Evolutionary conservation across 257 asterid genomes (phyloP).

Genomic region (Solanum verrucosum): DNA sequence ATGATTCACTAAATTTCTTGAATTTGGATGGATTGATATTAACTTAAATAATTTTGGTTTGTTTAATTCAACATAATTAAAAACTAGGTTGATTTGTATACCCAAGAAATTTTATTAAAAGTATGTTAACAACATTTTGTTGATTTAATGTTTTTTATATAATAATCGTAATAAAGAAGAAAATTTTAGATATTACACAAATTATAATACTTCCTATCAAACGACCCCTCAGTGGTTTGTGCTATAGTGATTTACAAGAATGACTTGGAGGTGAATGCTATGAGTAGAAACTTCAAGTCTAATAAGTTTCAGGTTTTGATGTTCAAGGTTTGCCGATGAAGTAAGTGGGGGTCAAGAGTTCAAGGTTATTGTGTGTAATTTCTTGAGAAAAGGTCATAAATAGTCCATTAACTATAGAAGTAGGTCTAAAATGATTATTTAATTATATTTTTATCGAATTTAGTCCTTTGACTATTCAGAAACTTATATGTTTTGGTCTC

Average conservation of each 20-base stretch:
- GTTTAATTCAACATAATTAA: neutral
- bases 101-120: neutral
- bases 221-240: neutral
- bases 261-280: neutral
- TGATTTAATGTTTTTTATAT: neutral
- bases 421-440: too few species aligned
- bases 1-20: neutral
- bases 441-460: too few species aligned
- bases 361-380: neutral
- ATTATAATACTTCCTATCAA: neutral
- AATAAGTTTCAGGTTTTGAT: neutral
- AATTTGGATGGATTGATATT: neutral
- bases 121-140: neutral
- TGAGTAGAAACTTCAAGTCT: neutral
- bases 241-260: neutral
- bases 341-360: neutral
- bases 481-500: accelerated
- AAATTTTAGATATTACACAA: neutral
- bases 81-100: neutral
- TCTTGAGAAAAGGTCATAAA: too few species aligned
- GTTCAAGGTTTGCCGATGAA: neutral
- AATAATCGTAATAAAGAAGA: neutral
- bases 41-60: neutral
- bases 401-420: too few species aligned
- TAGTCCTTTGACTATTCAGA: too few species aligned